Evolutionary conservation across 805 yeast genomes (phyloP), one percentile per base, ranked within the genome.

Genomic region (Komagataella kurtzmanii): DNA sequence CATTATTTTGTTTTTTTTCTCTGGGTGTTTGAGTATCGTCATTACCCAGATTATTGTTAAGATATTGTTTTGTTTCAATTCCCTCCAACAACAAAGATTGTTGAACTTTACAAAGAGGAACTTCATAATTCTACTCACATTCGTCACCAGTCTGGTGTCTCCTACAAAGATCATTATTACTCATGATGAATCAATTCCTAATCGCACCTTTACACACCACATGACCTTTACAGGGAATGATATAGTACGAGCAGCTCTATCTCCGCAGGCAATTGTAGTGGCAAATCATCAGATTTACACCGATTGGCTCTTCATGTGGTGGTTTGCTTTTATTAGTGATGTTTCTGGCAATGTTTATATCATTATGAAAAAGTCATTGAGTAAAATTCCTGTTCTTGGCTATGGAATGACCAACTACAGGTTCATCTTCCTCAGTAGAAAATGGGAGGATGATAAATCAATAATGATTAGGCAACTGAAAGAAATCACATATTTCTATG

Each of bases 271-370:
- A 12, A 58, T 91, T 2, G 63, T 84, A 48, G 82, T 90, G 43
- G 79, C 93, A n/a, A 91, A 91, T 62, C 98, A 91, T 65, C 97
- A 90, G 67, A 83, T 91, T 21, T 91, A 91, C 64, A 81, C 91
- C 3, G 99, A 91, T 64, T 91, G 99, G 99, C 73, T 85, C 8
- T 89, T 79, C 59, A 58, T 88, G 52, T 91, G 99, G 99, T 91
- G 87, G 79, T 54, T 86, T 18, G 71, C 86, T 0, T 85, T 87
- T 63, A 75, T 89, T 5, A 77, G 88, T 10, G 65, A 73, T n/a
- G 65, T 82, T 47, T 78, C 83, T 7, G 85, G 84, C 44, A 73
- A 77, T 49, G 72, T 90, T 7, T 80, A 75, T 58, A 88, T 91
- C 53, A 76, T 88, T 54, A 71, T 90, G 64, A 91, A 91, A 65